phyloP scores from a whole-genome alignment of 2,329 filamentous ascomycete genomes.

The Torrubiellomyces zombiae region DNA sequence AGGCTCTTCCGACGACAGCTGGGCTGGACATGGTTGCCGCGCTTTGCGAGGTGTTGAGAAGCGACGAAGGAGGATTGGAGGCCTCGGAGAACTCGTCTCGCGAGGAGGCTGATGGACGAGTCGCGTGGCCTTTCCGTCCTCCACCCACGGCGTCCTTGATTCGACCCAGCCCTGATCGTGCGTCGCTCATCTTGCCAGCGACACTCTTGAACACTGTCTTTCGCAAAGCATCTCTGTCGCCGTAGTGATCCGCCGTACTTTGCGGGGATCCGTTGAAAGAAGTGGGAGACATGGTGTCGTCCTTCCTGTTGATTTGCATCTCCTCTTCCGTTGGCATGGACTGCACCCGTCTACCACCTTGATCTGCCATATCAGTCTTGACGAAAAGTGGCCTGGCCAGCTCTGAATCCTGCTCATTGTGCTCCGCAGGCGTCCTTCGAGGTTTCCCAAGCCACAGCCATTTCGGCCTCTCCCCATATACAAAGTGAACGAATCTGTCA shows the following conservation, averaged over 20 bases:
- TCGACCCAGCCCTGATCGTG: constrained; percentile 64
- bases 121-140: constrained; percentile 33
- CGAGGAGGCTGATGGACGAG: constrained; percentile 28
- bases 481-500: constrained; percentile 62
- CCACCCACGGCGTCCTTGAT: constrained; percentile 73
- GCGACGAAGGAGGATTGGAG: constrained; percentile 3
- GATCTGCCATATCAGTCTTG: constrained; percentile 27
- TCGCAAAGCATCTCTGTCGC: constrained; percentile 40
- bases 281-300: constrained; percentile 27
- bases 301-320: constrained; percentile 23
- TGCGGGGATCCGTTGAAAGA: constrained; percentile 29
- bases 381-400: constrained; percentile 32
- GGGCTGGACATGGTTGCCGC: constrained; percentile 18
- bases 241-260: constrained; percentile 28
- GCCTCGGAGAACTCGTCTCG: constrained; percentile 35
- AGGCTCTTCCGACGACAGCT: constrained; percentile 29
- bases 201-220: constrained; percentile 64
- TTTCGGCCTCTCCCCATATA: constrained; percentile 68
- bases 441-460: constrained; percentile 93
- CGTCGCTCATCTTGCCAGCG: constrained; percentile 62
- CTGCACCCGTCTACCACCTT: constrained; percentile 31
- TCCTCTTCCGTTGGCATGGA: constrained; percentile 36
- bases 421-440: constrained; percentile 39
- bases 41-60: constrained; percentile 6
- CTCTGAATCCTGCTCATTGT: constrained; percentile 30